A percentile compares a stretch with the other conserved stretches of the same genome.
Conservation (phyloP, 2,329 filamentous ascomycete species). For the Paraconiothyrium brasiliense region DNA sequence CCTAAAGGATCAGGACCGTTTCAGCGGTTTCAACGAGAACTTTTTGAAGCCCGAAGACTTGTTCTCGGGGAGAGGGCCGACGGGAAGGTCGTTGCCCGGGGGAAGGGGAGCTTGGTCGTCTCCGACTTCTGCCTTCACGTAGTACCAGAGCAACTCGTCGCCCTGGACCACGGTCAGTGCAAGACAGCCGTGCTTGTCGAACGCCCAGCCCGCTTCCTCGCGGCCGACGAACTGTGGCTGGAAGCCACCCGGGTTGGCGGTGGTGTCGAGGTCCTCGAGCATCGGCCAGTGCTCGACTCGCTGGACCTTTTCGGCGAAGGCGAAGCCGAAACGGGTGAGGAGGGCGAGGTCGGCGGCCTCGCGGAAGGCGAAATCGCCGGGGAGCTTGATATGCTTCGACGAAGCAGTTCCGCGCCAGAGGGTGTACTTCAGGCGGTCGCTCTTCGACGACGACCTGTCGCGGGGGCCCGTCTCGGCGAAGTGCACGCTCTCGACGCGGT, state of each 20-base stretch:
- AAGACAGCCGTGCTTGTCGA: conserved; percentile 6
- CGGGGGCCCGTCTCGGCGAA: not conserved
- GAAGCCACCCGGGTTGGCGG: not conserved
- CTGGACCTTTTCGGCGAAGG: not conserved
- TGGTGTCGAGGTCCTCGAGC: not conserved
- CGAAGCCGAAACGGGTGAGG: not conserved
- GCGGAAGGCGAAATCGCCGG: conserved; percentile 1
- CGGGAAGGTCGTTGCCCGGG: not conserved
- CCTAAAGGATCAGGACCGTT: not conserved
- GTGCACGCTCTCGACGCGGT: not conserved
- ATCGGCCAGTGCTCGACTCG: not conserved
- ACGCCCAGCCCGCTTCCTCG: not conserved
- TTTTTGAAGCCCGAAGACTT: not conserved
- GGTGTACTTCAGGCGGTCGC: not conserved
- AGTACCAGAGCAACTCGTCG: not conserved
- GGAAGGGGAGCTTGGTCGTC: not conserved
- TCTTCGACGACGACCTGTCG: not conserved
- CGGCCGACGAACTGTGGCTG: not conserved
- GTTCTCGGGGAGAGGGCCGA: not conserved
- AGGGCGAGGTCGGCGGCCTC: not conserved
- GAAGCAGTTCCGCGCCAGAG: conserved; percentile 2
- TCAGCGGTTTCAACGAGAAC: not conserved
- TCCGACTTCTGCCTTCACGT: not conserved
- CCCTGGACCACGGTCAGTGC: not conserved
- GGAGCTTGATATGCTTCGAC: not conserved